These are phyloP conservation scores for Cryptococcus sp. DNA, from an alignment of 1,284 basidiomycete species.

Conservation along the genomic window DNA sequence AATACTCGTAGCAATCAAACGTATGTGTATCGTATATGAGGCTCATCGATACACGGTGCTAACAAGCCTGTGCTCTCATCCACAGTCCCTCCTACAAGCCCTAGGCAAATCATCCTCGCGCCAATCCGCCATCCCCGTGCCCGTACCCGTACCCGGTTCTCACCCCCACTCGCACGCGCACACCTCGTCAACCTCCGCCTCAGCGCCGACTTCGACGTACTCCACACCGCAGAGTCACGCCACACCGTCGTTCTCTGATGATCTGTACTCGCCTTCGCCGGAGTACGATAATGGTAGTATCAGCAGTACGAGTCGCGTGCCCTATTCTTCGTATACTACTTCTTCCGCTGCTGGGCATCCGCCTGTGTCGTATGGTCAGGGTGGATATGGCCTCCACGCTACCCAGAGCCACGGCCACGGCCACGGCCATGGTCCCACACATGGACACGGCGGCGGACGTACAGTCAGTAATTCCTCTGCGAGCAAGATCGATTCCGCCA, in stretches of 20 bases:
- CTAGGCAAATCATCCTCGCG: constrained; percentile 23
- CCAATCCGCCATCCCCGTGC: constrained; percentile 21
- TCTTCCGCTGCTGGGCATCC: too few relatives aligned
- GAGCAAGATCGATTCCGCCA: neutral
- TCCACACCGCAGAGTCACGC: constrained; percentile 9
- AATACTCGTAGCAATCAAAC: constrained; percentile 19
- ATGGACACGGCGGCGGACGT: neutral
- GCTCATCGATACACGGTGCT: neutral
- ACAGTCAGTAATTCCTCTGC: constrained; percentile 11
- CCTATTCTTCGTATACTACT: neutral
- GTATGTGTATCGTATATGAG: constrained; percentile 8
- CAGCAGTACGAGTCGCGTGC: neutral
- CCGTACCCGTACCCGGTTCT: neutral
- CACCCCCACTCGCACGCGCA: neutral
- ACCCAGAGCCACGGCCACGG: neutral
- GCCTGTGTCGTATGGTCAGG: neutral
- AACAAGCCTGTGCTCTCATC: neutral
- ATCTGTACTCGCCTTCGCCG: constrained; percentile 8
- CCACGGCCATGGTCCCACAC: neutral
- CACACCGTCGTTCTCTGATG: constrained; percentile 4
- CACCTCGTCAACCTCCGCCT: constrained; percentile 1
- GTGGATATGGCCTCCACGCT: neutral
- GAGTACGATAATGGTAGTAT: constrained; percentile 3
- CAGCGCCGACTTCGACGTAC: constrained; percentile 4
- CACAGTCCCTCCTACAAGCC: constrained; percentile 21